Conservation (phyloP, 345 rosid species). For the Pelargonium nanum region DNA sequence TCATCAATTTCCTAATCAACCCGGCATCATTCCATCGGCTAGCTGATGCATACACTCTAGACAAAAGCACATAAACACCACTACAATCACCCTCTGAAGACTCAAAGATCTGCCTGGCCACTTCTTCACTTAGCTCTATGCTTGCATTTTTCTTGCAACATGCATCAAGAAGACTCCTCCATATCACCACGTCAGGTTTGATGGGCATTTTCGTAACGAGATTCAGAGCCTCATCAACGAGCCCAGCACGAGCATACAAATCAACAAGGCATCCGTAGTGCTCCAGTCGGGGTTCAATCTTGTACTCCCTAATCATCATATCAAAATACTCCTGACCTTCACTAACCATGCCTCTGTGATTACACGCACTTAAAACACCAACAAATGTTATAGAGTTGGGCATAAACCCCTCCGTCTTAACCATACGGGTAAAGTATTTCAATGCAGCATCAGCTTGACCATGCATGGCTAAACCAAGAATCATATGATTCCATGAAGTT, state of each 20-base stretch:
- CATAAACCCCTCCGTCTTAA: conserved; percentile 17
- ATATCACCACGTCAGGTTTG: conserved; percentile 67
- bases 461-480: conserved; percentile 67
- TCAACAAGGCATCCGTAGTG: conserved; percentile 77
- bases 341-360: conserved; percentile 53
- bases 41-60: conserved; percentile 69
- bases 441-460: conserved; percentile 46
- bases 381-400: conserved; percentile 61
- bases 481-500: conserved; percentile 71
- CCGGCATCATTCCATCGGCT: conserved; percentile 72
- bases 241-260: conserved; percentile 67
- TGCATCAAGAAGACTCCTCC: conserved; percentile 88
- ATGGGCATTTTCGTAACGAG: conserved; percentile 50
- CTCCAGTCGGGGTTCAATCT: conserved; percentile 55
- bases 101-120: conserved; percentile 43
- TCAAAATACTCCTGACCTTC: conserved; percentile 49
- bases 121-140: conserved; percentile 51
- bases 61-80: conserved; percentile 63
- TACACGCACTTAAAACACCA: conserved; percentile 63
- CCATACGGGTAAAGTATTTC: conserved; percentile 38
- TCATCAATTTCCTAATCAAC: conserved; percentile 54
- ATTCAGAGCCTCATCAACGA: conserved; percentile 50
- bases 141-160: conserved; percentile 54
- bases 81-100: conserved; percentile 27
- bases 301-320: conserved; percentile 46